phyloP scores from a whole-genome alignment of 139 green algal genomes.

The Choricystis sp. region DNA sequence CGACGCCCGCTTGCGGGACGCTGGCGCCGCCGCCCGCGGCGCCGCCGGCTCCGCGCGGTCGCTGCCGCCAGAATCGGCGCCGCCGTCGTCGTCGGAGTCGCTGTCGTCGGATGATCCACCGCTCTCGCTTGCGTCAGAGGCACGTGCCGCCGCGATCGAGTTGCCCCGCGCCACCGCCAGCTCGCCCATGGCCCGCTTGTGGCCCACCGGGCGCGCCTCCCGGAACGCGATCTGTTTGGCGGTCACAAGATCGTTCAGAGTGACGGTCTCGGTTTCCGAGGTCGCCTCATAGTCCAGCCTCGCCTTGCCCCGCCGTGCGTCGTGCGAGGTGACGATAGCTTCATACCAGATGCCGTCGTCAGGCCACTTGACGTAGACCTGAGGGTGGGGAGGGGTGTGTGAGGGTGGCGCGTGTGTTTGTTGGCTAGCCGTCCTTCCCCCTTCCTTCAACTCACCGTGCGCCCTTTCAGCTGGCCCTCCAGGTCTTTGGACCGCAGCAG shows the following conservation, averaged over 20 bases:
- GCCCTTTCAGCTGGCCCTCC: too few species aligned
- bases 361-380: constrained; percentile 23
- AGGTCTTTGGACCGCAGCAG: too few species aligned
- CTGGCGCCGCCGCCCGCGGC: too few species aligned
- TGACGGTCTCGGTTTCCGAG: constrained; percentile 27
- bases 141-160: background rate
- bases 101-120: background rate
- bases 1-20: too few species aligned
- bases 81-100: background rate
- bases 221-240: constrained; percentile 15
- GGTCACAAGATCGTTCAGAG: constrained; percentile 23
- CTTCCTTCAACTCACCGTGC: too few species aligned
- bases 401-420: too few species aligned
- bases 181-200: background rate
- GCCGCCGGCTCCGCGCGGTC: too few species aligned
- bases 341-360: constrained; percentile 22
- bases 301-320: background rate
- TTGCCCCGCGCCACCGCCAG: background rate
- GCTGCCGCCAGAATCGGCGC: too few species aligned
- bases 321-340: constrained; percentile 1
- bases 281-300: constrained; percentile 31
- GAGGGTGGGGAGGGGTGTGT: background rate
- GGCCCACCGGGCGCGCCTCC: background rate
- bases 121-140: background rate
- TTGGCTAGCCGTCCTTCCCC: too few species aligned